Base-by-base conservation (phyloP, 495 filamentous ascomycete genomes). In the Annulohypoxylon stygium region DNA sequence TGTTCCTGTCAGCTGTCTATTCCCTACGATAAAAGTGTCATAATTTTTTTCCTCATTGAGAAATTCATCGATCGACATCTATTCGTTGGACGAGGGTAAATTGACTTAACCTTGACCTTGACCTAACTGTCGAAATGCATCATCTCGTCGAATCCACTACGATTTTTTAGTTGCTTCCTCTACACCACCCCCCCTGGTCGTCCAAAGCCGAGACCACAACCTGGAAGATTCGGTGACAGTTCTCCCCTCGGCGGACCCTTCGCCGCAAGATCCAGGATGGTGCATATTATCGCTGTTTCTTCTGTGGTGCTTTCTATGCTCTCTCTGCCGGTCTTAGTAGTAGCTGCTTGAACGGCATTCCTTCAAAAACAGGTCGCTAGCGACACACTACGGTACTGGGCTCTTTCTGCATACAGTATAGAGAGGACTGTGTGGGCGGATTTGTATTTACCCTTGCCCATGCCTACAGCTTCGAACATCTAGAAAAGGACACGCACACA, bases 401-500 rank as follows among this genome's bases (percentile, higher is more conserved):
- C 62, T 64, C 39, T 58, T 47, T 59, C 39, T 57, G 51, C 64
- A 64, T 75, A 75, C 72, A 75, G 72, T 75, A 75, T 34, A 65
- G 18, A 43, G 30, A 39, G 50, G 43, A 75, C 72, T 75, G 72
- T 75, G 72, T 75, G 72, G 72, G 37, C 67, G 54, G n/a, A 39
- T 58, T 39, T 39, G 67, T 65, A 51, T 51, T 34, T 65, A 75
- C 59, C 72, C 67, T 75, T 74, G 67, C 59, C 50, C 53, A 53
- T 43, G 43, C 61, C 48, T 61, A 74, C 66, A 69, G 66, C 66
- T 66, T 50, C 57, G 55, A 74, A 74, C 55, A 70, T 74, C 66
- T 70, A 70, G 71, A 71, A 67, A 65, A 67, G 72, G 64, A 75
- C 72, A 75, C 72, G 72, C 72, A 70, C 60, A 63, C 72, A 75